Percentiles rank a stretch among this genome's conserved stretches.
phyloP scores from a whole-genome alignment of 768 basidiomycete genomes.

The Pholiota microspora region DNA sequence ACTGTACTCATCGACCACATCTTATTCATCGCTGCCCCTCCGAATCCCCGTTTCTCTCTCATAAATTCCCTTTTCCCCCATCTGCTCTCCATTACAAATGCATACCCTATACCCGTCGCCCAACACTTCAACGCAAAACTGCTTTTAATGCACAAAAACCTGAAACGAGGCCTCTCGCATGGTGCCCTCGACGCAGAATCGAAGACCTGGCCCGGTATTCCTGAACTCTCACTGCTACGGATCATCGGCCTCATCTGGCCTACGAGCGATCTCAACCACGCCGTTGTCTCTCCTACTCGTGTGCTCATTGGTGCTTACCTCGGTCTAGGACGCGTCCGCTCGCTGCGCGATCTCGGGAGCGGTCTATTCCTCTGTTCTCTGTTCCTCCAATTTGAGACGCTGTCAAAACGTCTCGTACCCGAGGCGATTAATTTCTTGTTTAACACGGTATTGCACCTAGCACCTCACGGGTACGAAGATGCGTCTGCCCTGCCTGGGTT shows the following conservation, averaged over 20 bases:
- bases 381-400: conserved; percentile 77
- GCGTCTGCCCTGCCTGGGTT: conserved; percentile 55
- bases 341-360: conserved; percentile 70
- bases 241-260: conserved; percentile 85
- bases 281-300: conserved; percentile 82
- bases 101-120: conserved; percentile 81
- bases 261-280: conserved; percentile 91
- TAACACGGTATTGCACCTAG: conserved; percentile 69
- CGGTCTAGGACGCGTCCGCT: conserved; percentile 76
- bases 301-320: conserved; percentile 92
- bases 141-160: conserved; percentile 89
- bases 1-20: conserved; percentile 87
- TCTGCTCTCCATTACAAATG: conserved; percentile 69
- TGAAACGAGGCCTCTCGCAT: conserved; percentile 74
- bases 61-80: conserved; percentile 74
- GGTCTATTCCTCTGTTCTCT: conserved; percentile 90
- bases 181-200: conserved; percentile 59
- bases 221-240: conserved; percentile 81
- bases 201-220: conserved; percentile 85
- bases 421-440: conserved; percentile 85
- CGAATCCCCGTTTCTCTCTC: conserved; percentile 56
- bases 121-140: conserved; percentile 81
- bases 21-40: conserved; percentile 67
- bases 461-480: conserved; percentile 55
- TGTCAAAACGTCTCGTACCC: conserved; percentile 86